A percentile compares a stretch with the other conserved stretches of the same genome.
These are phyloP conservation scores for Lactarius trivialis DNA, from an alignment of 768 basidiomycete genomes.

Conservation along the genomic window DNA sequence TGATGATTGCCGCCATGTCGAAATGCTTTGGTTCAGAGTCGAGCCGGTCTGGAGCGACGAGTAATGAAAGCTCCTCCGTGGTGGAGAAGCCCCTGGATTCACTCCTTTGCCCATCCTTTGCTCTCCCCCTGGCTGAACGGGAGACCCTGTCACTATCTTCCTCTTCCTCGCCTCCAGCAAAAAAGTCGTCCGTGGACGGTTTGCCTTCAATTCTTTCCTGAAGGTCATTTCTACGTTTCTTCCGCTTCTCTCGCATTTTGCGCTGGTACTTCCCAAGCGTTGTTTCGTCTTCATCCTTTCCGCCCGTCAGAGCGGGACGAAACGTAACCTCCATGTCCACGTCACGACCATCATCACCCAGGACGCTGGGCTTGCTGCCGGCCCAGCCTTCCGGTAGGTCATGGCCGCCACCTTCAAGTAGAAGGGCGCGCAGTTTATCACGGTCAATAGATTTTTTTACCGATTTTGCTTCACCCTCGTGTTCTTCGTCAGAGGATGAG, in stretches of 20 bases:
- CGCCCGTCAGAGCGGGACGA: conserved; percentile 67
- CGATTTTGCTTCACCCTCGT: conserved; percentile 35
- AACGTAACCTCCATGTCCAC: conserved; percentile 96
- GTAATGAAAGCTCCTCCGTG: conserved; percentile 57
- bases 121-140: conserved; percentile 13
- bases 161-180: conserved; percentile 46
- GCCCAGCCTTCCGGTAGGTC: conserved; percentile 85
- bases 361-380: conserved; percentile 33
- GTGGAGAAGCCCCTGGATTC: conserved; percentile 33
- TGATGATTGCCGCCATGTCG: conserved; percentile 82
- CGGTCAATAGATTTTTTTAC: conserved; percentile 48
- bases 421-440: conserved; percentile 68
- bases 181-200: conserved; percentile 63
- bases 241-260: conserved; percentile 85
- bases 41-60: conserved; percentile 51
- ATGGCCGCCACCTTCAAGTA: conserved; percentile 61
- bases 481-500: conserved; percentile 47
- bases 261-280: conserved; percentile 84
- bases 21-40: conserved; percentile 68
- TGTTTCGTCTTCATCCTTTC: conserved; percentile 62
- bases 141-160: conserved; percentile 26
- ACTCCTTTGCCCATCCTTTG: conserved; percentile 9
- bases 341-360: conserved; percentile 39
- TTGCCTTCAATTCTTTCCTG: conserved; percentile 35
- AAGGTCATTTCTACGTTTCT: conserved; percentile 65